Evolutionary conservation across 192 early-diverging fungal genomes (phyloP), one percentile per base, ranked within the genome.

Genomic region (Coemansia umbellata): DNA sequence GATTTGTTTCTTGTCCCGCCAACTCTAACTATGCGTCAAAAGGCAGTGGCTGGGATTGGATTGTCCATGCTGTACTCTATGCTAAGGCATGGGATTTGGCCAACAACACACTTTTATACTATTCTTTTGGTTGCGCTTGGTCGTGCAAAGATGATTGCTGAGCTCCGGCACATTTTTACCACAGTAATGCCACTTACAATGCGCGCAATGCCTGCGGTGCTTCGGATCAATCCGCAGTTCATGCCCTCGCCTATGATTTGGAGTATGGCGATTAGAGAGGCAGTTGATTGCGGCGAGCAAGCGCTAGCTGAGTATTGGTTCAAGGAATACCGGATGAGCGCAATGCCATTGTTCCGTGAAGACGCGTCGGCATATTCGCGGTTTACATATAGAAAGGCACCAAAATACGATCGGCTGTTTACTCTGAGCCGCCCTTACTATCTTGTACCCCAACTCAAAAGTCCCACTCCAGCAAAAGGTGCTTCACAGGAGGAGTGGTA

Each of bases 311-410:
- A 67, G 32, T 50, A 56, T 37, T 74, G 71, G 71, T 63, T 74
- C 14, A 67, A 51, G 21, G 64, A 67, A 48, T 74, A 74, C 47
- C 71, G 71, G 9, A 74, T 74, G 71, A 67, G 64, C 37, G 64
- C 64, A 4, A 74, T 74, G 71, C 56, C 71, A 5, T 15, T 67
- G 14, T 67, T 74, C 55, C 71, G 71, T 36, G 64, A 67, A 14
- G 56, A 56, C 18, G 50, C 60, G 26, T 74, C 71, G 31, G 52
- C 64, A 10, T 74, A 60, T 42, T 67, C 64, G 7, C 55, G 71
- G 3, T 39, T 67, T 15, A 33, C 48, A 7, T 45, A 33, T 37
- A 23, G 43, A 17, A 19, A 21, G n/a, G 24, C 47, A 28, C 55
- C 64, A 5, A 33, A 55, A 9, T 63, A 63, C 27, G 43, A 52